phyloP scores from a whole-genome alignment of 2,329 filamentous ascomycete genomes.

The Microdochium trichocladiopsis region DNA sequence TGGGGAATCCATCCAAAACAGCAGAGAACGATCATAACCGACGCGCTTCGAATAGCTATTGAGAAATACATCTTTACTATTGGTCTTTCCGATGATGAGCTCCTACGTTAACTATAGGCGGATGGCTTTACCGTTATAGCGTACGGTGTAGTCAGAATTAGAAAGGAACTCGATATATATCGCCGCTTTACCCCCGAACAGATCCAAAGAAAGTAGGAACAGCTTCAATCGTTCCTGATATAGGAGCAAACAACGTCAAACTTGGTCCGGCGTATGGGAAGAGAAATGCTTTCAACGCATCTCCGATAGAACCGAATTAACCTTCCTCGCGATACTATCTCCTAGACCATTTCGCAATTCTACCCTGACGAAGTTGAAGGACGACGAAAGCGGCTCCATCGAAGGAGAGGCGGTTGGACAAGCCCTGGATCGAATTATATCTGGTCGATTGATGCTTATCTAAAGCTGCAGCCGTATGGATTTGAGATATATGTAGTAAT shows the following conservation, averaged over 20 bases:
- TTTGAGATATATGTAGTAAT: constrained; percentile 4
- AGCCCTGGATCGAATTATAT: constrained; percentile 3
- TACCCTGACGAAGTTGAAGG: neutral
- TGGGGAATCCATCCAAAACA: neutral
- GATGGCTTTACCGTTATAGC: neutral
- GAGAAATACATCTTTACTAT: neutral
- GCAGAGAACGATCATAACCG: neutral
- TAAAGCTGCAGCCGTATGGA: constrained; percentile 2
- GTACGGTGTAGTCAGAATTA: neutral
- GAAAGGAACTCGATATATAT: neutral
- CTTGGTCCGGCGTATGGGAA: neutral
- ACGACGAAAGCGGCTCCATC: neutral
- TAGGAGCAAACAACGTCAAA: neutral
- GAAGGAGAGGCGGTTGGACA: neutral
- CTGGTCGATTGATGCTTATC: constrained; percentile 3
- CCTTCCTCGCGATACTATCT: neutral
- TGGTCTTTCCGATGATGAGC: neutral
- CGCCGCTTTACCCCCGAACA: neutral
- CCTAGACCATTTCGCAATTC: neutral
- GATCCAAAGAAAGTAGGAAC: neutral
- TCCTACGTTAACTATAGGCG: neutral
- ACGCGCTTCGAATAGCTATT: neutral
- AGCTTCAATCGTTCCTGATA: neutral
- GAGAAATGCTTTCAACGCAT: neutral
- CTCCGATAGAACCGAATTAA: neutral